Base-by-base conservation (phyloP, 192 early-diverging fungal genomes). In the Entomortierella parvispora region DNA sequence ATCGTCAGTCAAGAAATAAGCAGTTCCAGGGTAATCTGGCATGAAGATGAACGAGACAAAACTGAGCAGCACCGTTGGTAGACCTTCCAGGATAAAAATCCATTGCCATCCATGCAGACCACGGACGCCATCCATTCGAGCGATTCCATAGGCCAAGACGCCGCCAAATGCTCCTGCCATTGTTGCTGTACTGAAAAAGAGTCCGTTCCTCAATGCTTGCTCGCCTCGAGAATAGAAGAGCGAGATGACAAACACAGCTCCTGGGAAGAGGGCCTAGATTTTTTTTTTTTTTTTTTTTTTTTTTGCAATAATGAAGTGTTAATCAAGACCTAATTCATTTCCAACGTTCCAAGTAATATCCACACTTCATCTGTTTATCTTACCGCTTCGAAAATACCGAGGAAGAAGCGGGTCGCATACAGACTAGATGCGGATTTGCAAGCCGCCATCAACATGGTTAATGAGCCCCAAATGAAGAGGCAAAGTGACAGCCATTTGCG, bases 1-100 rank as follows among this genome's bases (percentile, higher is more conserved):
- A 20, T 70, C 60, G 18, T 69, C 68, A 29, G 60, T 82, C 18
- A 86, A 32, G 49, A 79, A 86, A 47, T 55, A 63, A 2, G 83
- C 64, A n/a, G 69, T 84, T 44, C 78, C 71, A 12, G 87, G 84
- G 23, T 77, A 81, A 58, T 83, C 82, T 6, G 83, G 76, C 29
- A 87, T 63, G 31, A 70, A 47, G 25, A 80, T 65, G 42, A 65
- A 81, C 18, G 79, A 50, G 23, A 75, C 9, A 20, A 81, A 46
- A 34, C 75, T 56, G 43, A 79, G 54, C 20, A 80, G 42, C 43
- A 84, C 61, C 4, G 82, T 75, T 12, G 82, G 69, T 8, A 90
- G 29, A 8, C 90, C 92, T 60, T 90, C 87, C 14, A 89, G 67
- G 51, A 93, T 71, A 63, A 92, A 92, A 17, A 92, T 80, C 83